phyloP scores from a whole-genome alignment of 352 stramenopile genomes.

The Stephanocyclus meneghinianus region DNA sequence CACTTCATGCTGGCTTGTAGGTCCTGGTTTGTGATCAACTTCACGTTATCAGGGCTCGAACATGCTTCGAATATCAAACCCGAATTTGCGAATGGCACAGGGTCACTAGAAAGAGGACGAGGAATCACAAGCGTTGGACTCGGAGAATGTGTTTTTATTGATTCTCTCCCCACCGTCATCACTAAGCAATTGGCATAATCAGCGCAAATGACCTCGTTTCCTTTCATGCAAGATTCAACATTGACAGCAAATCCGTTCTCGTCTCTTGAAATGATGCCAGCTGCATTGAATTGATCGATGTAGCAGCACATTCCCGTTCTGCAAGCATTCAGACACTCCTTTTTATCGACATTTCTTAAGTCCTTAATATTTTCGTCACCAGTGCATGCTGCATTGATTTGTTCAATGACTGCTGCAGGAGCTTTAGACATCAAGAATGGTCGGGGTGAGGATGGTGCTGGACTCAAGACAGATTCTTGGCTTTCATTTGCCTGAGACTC shows the following conservation, averaged over 20 bases:
- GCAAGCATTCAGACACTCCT: not conserved
- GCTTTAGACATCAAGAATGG: not conserved
- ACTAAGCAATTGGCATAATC: conserved; percentile 2
- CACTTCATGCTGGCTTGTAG: not conserved
- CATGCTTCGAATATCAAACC: not conserved
- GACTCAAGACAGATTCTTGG: too few species aligned
- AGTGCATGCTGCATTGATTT: not conserved
- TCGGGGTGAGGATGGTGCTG: not conserved
- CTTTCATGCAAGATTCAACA: not conserved
- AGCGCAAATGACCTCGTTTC: not conserved
- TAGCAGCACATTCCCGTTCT: not conserved
- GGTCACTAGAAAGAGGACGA: not conserved
- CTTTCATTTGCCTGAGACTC: too few species aligned
- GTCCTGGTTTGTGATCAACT: conserved; percentile 4
- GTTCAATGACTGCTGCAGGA: not conserved
- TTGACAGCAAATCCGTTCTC: not conserved
- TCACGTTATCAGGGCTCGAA: not conserved
- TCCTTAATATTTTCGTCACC: not conserved
- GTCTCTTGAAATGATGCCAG: not conserved
- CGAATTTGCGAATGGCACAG: not conserved
- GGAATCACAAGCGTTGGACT: not conserved
- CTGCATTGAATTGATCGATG: not conserved
- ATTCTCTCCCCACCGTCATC: not conserved
- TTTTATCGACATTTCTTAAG: not conserved
- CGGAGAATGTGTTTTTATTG: not conserved